Conservation (phyloP, 768 basidiomycete genomes). For the Leccinum disarticulatum region DNA sequence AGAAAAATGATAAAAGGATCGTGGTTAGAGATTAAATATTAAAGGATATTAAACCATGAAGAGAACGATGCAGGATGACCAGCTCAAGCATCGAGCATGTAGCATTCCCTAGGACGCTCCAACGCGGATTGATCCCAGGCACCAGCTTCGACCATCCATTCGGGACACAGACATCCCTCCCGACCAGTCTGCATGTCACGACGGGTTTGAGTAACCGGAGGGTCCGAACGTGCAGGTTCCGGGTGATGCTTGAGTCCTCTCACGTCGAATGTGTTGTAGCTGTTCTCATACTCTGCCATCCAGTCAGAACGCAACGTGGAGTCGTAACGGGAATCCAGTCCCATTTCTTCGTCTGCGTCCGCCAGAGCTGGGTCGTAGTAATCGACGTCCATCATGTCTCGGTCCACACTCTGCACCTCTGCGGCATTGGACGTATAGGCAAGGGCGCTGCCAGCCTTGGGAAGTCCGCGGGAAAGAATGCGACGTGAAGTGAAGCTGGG, state of each 20-base stretch:
- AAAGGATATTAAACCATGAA: not conserved
- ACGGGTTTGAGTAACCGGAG: not conserved
- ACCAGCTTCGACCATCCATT: slow-evolving; percentile 22
- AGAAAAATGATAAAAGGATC: no score
- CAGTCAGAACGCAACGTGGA: slow-evolving; percentile 5
- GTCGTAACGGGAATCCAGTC: slow-evolving; percentile 9
- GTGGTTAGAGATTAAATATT: not conserved
- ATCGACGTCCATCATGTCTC: not conserved
- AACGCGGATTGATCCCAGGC: slow-evolving; percentile 11
- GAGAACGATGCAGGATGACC: not conserved
- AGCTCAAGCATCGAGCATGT: not conserved
- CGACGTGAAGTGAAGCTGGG: not conserved
- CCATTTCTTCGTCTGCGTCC: slow-evolving; percentile 6
- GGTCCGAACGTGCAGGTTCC: not conserved
- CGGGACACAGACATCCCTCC: slow-evolving; percentile 23
- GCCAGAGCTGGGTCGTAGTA: not conserved
- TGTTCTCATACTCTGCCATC: slow-evolving; percentile 16
- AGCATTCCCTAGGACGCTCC: not conserved
- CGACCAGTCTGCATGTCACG: not conserved
- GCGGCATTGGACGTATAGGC: not conserved
- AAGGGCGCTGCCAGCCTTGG: not conserved
- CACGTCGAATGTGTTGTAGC: slow-evolving; percentile 3
- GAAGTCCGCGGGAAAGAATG: not conserved
- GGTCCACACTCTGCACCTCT: not conserved
- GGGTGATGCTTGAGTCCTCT: not conserved